Conservation (phyloP, 164 flowering plant species). For the Akebia trifoliata region DNA sequence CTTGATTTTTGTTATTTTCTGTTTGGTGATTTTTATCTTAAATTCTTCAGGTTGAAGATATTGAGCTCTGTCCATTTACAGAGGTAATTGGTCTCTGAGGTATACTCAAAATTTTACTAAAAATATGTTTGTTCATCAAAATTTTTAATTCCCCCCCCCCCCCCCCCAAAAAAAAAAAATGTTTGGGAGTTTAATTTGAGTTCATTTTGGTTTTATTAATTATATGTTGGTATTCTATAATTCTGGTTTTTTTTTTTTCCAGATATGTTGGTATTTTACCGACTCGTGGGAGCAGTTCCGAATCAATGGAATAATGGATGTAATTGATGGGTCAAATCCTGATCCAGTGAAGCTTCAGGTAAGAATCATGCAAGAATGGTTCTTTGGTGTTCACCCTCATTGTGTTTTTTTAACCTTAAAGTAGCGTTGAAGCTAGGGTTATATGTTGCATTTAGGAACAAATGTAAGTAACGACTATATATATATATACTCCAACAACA, state of each 20-base stretch:
- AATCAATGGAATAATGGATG: conserved; percentile 62
- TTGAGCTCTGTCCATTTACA: conserved; percentile 58
- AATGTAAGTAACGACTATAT: no score
- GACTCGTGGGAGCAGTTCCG: conserved; percentile 98
- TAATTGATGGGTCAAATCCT: conserved; percentile 55
- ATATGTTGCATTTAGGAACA: neutral
- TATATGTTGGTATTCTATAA: neutral
- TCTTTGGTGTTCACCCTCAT: neutral
- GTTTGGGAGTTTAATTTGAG: neutral
- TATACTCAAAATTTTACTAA: neutral
- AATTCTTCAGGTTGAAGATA: conserved; percentile 69
- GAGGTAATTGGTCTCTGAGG: conserved; percentile 55
- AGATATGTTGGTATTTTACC: conserved; percentile 97
- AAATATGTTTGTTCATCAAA: neutral
- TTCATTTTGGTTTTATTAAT: neutral
- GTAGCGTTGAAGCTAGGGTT: neutral
- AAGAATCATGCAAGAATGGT: conserved; percentile 6
- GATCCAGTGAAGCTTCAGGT: conserved; percentile 73
- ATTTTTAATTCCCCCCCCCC: neutral
- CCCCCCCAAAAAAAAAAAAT: no score
- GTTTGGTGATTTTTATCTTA: neutral
- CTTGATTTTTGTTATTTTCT: neutral
- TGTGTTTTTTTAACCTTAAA: neutral
- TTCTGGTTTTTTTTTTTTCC: conserved; percentile 13
- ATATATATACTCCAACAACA: no score